Evolutionary conservation across 2,329 filamentous ascomycete species (phyloP), one percentile per base, ranked within the genome.

Genomic region (Verticillium albo-atrum): DNA sequence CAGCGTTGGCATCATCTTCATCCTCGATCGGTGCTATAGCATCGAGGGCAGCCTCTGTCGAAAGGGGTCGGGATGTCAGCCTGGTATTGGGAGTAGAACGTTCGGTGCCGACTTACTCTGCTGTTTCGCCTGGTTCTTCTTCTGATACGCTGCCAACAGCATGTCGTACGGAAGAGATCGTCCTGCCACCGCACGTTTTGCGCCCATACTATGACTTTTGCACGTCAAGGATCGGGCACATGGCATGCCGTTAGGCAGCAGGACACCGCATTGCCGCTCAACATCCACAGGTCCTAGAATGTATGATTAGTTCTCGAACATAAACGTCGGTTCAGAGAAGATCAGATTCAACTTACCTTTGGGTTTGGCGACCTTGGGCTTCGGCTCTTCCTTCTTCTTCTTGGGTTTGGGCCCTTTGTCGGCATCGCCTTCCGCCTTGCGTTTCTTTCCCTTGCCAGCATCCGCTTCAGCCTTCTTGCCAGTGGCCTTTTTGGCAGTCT

Each of bases 41-140:
- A 72, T 98, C 93, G 66, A 99, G 89, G 37, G 93, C 92, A 35
- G 93, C 93, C 78, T 97, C 91, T 95, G 72, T 68, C 71, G 60
- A 58, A 58, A 53, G 57, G 35, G 30, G 34, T 9, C 5, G 23
- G 25, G 15, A 61, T 42, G 60, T 68, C 42, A 66, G 66, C 56
- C 34, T 55, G 54, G 9, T 32, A 51, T 68, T 66, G 7, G 12
- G 4, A 10, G 2, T 23, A 12, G 14, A 20, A 15, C 37, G 50
- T 34, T 54, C 27, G 26, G 53, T 20, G 23, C 6, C 35, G 23
- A 83, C 89, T 77, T 81, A 93, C 91, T 96, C 75, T 98, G 95
- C 77, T 97, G 91, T 70, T 97, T 96, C 25, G 95, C 95, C 74
- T 98, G 95, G 68, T 99, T 99, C 81, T 97, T 98, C 82, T 98